These are phyloP conservation scores for Pochonia chlamydosporia DNA, from an alignment of 2,329 filamentous ascomycete species.

Conservation along the genomic window DNA sequence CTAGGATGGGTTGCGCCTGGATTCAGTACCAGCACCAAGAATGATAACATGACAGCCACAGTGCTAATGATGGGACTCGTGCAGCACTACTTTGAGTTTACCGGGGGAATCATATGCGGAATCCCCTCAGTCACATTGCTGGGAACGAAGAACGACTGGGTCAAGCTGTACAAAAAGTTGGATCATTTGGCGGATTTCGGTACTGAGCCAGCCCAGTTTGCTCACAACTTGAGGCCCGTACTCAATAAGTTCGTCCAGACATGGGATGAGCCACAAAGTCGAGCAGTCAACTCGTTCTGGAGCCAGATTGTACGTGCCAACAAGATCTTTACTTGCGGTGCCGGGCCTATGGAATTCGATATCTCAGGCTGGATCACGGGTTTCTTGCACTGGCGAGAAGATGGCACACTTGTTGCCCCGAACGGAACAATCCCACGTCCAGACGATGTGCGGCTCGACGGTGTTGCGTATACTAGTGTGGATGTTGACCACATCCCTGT, in stretches of 20 bases:
- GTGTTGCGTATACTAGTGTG: constrained; percentile 21
- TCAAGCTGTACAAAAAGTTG: constrained; percentile 32
- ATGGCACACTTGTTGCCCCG: constrained; percentile 22
- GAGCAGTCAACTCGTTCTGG: constrained; percentile 36
- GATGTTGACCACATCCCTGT: constrained; percentile 25
- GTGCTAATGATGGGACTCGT: constrained; percentile 40
- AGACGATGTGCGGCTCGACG: constrained; percentile 19
- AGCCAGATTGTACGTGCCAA: constrained; percentile 31
- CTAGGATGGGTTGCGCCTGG: constrained; percentile 35
- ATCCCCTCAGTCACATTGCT: constrained; percentile 36
- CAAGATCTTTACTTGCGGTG: constrained; percentile 22
- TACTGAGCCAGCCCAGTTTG: constrained; percentile 32
- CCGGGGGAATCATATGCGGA: constrained; percentile 32
- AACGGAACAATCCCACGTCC: constrained; percentile 8
- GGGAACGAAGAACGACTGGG: constrained; percentile 34
- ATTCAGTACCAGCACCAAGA: constrained; percentile 34
- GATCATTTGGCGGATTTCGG: constrained; percentile 38
- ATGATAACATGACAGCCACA: constrained; percentile 33
- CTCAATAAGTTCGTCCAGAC: constrained; percentile 36
- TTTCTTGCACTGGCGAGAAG: constrained; percentile 37
- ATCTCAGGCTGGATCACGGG: constrained; percentile 44
- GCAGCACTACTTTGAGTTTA: constrained; percentile 33
- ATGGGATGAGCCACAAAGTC: constrained; percentile 32
- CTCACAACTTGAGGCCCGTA: constrained; percentile 35
- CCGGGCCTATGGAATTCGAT: constrained; percentile 25